Conservation (phyloP, 2,329 filamentous ascomycete species). For the Rutstroemia sp. region DNA sequence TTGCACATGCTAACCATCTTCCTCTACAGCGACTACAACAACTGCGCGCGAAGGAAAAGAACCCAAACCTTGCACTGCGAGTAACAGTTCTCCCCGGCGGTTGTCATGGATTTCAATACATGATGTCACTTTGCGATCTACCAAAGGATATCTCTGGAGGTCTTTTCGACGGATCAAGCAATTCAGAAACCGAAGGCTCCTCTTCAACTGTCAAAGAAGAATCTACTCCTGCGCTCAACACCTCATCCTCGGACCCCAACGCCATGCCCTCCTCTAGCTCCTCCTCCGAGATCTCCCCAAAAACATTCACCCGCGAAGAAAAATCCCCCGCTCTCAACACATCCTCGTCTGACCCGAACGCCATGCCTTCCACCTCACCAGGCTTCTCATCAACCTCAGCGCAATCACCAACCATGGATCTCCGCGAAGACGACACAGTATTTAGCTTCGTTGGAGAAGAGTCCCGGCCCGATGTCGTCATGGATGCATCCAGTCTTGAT, state of each 20-base stretch:
- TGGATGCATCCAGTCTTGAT: slow-evolving; percentile 82
- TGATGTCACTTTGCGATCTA: slow-evolving; percentile 75
- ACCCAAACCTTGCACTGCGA: slow-evolving; percentile 78
- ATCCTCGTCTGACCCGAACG: slow-evolving; percentile 15
- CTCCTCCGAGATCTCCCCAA: background rate
- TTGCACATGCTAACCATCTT: background rate
- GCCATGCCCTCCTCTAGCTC: background rate
- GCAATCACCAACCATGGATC: slow-evolving; percentile 32
- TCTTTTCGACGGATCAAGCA: background rate
- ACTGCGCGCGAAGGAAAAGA: slow-evolving; percentile 51
- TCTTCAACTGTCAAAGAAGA: slow-evolving; percentile 21
- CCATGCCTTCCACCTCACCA: slow-evolving; percentile 6
- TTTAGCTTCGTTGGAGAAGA: slow-evolving; percentile 60
- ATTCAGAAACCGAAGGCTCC: background rate
- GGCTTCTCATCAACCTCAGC: background rate
- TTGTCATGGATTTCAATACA: slow-evolving; percentile 96
- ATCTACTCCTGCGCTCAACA: slow-evolving; percentile 14
- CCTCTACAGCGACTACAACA: slow-evolving; percentile 34
- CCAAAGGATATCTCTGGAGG: slow-evolving; percentile 30
- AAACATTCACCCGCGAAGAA: too few species aligned
- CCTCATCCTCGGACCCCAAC: slow-evolving; percentile 15
- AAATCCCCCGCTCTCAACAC: slow-evolving; percentile 11
- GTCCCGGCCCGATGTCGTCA: slow-evolving; percentile 68
- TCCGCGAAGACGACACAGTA: slow-evolving; percentile 72
- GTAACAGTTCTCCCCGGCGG: slow-evolving; percentile 89